phyloP scores from a whole-genome alignment of 2,329 filamentous ascomycete genomes.

The Phialophora tarda region DNA sequence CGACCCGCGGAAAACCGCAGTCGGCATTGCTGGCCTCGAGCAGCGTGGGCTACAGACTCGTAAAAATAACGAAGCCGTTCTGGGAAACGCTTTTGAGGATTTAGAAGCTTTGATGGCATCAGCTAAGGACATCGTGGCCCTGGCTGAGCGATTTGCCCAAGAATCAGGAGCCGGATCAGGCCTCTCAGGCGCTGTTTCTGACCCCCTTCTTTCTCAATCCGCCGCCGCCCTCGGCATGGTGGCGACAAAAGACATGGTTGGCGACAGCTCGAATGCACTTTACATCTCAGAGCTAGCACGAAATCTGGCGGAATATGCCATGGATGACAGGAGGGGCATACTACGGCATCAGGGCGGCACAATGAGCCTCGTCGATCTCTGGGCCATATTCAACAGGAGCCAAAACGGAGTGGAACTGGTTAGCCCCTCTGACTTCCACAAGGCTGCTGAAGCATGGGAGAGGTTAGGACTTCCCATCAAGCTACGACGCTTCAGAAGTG shows the following conservation, averaged over 20 bases:
- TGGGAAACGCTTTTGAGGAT: constrained; percentile 93
- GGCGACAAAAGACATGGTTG: constrained; percentile 94
- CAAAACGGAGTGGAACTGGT: constrained; percentile 93
- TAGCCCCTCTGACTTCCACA: constrained; percentile 88
- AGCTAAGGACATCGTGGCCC: constrained; percentile 91
- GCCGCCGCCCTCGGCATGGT: constrained; percentile 82
- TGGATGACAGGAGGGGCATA: constrained; percentile 79
- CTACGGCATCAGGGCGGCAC: constrained; percentile 82
- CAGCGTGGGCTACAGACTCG: constrained; percentile 81
- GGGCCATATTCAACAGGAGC: constrained; percentile 92
- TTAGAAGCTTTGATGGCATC: constrained; percentile 96
- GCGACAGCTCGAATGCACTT: constrained; percentile 76
- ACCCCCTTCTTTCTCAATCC: constrained; percentile 80
- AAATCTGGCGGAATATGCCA: constrained; percentile 85
- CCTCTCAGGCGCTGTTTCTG: constrained; percentile 60
- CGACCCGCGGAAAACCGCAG: constrained; percentile 61
- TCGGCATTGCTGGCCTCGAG: constrained; percentile 91
- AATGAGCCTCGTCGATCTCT: constrained; percentile 86
- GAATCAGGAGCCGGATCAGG: constrained; percentile 65
- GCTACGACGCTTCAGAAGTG: constrained; percentile 86
- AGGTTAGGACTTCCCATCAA: constrained; percentile 83
- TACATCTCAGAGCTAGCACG: constrained; percentile 87
- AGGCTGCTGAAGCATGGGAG: constrained; percentile 87
- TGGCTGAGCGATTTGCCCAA: constrained; percentile 84
- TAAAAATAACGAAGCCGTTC: constrained; percentile 90